Evolutionary conservation across 129 eudicot species (phyloP).

Genomic region (Helichrysum umbraculigerum): DNA sequence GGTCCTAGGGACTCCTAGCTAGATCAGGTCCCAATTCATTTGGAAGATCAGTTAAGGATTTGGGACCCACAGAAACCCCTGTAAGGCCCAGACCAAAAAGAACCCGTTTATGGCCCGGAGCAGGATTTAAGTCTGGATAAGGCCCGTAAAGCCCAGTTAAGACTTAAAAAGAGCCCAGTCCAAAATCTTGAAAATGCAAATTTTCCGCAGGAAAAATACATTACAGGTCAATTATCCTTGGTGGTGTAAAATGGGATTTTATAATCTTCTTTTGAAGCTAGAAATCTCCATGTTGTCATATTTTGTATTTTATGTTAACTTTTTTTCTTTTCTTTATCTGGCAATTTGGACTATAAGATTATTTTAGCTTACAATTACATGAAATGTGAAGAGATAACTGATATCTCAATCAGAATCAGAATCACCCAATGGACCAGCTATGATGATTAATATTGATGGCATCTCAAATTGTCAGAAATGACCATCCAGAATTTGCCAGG

Average conservation of each 20-base stretch:
- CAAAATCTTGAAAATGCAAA: neutral
- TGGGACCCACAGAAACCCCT: neutral
- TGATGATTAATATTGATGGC: neutral
- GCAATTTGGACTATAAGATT: neutral
- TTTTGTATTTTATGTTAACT: neutral
- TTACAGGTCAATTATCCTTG: neutral
- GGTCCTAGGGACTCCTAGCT: too few relatives aligned
- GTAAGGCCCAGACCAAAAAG: neutral
- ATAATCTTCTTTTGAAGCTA: neutral
- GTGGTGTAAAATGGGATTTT: neutral
- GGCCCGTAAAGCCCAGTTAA: neutral
- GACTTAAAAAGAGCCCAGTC: neutral
- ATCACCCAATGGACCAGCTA: neutral
- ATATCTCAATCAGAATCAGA: neutral
- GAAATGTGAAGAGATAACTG: neutral
- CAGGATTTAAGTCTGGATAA: neutral
- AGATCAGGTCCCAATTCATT: neutral
- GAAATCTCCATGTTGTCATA: neutral
- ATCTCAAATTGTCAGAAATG: neutral
- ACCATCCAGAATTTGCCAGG: constrained; percentile 9
- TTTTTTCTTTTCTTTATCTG: too few relatives aligned
- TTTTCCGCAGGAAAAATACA: too few relatives aligned
- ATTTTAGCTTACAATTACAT: neutral
- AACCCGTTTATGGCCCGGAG: neutral
- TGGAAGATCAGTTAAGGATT: neutral